These are phyloP conservation scores for Monosporascus sp. DNA, from an alignment of 2,329 filamentous ascomycete species.

Conservation along the genomic window DNA sequence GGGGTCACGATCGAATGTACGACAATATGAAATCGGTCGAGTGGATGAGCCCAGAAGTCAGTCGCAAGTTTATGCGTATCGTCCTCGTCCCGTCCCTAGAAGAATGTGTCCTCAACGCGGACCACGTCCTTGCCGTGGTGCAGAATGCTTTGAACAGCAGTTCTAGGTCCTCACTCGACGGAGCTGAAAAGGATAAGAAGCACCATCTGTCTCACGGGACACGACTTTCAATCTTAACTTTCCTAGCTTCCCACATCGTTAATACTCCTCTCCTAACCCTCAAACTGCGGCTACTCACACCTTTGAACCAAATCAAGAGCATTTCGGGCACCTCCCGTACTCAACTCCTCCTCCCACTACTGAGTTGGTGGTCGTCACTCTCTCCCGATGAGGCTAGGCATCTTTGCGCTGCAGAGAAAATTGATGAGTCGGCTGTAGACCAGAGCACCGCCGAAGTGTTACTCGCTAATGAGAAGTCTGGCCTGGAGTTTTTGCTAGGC, in stretches of 20 bases:
- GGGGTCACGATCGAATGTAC: constrained; percentile 64
- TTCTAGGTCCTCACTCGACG: constrained; percentile 17
- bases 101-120: constrained; percentile 76
- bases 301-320: constrained; percentile 67
- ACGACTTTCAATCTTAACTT: constrained; percentile 61
- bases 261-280: constrained; percentile 62
- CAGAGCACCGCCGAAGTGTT: constrained; percentile 44
- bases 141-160: constrained; percentile 52
- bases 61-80: constrained; percentile 55
- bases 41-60: constrained; percentile 54
- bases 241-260: constrained; percentile 67
- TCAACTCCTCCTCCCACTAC: constrained; percentile 67
- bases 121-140: constrained; percentile 62
- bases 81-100: constrained; percentile 72
- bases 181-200: constrained; percentile 42
- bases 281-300: constrained; percentile 65
- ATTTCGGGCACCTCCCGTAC: constrained; percentile 65
- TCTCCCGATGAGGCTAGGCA: constrained; percentile 43
- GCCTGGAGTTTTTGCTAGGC: constrained; percentile 46
- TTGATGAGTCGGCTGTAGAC: constrained; percentile 37
- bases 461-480: constrained; percentile 46
- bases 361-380: constrained; percentile 63
- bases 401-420: constrained; percentile 40
- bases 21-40: constrained; percentile 47
- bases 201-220: constrained; percentile 53